A percentile compares a stretch with the other conserved stretches of the same genome.
These are phyloP conservation scores for Chrysoporthe puriensis DNA, from an alignment of 2,329 filamentous ascomycete genomes.

Conservation along the genomic window DNA sequence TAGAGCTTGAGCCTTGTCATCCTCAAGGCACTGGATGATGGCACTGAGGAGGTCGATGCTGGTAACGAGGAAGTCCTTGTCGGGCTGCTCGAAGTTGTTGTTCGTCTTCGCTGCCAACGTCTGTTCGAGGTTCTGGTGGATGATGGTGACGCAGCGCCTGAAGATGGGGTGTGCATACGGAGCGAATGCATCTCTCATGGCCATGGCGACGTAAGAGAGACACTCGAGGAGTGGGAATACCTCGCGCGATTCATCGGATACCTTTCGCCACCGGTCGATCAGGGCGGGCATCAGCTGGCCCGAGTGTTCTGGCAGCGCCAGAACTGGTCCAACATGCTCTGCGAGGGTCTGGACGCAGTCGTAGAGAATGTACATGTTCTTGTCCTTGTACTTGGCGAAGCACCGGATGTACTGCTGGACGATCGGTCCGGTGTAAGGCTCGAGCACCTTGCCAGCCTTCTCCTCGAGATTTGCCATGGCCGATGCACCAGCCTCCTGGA, in stretches of 20 bases:
- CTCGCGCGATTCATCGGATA: constrained; percentile 87
- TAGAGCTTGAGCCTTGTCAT: constrained; percentile 73
- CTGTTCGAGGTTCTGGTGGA: constrained; percentile 88
- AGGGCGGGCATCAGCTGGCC: constrained; percentile 90
- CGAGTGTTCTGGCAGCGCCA: constrained; percentile 81
- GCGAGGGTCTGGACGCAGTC: constrained; percentile 97
- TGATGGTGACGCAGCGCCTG: constrained; percentile 83
- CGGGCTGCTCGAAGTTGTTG: constrained; percentile 72
- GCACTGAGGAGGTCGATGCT: constrained; percentile 91
- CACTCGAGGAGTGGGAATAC: constrained; percentile 96
- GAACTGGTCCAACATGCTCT: constrained; percentile 81
- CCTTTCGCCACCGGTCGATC: constrained; percentile 83
- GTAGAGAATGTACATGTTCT: constrained; percentile 98
- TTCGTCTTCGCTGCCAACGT: constrained; percentile 72
- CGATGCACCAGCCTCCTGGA: constrained; percentile 94
- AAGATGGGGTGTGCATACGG: constrained; percentile 89
- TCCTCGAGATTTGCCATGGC: constrained; percentile 96
- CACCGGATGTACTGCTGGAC: constrained; percentile 90
- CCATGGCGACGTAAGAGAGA: constrained; percentile 88
- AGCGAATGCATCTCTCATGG: constrained; percentile 79
- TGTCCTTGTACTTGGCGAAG: constrained; percentile 95
- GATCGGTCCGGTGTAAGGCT: constrained; percentile 87
- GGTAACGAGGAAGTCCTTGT: constrained; percentile 97
- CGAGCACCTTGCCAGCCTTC: constrained; percentile 79
- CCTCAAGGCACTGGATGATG: constrained; percentile 86